Conservation (phyloP, 768 basidiomycete genomes). For the Termitomyces eurrhizus region DNA sequence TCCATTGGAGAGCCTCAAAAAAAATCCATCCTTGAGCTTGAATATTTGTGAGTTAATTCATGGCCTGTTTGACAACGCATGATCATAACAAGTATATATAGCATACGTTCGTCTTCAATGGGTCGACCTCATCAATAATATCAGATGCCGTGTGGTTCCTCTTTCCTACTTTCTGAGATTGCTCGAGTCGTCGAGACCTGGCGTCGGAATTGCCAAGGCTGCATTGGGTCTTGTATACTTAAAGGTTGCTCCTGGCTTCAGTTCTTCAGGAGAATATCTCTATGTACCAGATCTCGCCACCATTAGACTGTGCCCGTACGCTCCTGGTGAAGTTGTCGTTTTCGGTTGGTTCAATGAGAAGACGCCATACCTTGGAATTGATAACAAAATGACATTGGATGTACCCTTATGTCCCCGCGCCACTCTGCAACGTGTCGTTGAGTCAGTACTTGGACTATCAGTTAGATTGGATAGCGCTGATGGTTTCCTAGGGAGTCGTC, state of each 20-base stretch:
- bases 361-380: constrained; percentile 28
- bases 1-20: constrained; percentile 9
- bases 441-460: constrained; percentile 34
- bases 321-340: constrained; percentile 55
- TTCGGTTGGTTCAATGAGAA: constrained; percentile 72
- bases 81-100: neutral
- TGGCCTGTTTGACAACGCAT: neutral
- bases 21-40: constrained; percentile 10
- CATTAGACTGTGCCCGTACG: constrained; percentile 50
- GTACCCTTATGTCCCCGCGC: constrained; percentile 60
- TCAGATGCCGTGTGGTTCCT: constrained; percentile 59
- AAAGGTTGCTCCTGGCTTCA: constrained; percentile 40
- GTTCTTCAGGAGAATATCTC: constrained; percentile 53
- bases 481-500: constrained; percentile 25
- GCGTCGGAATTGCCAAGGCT: constrained; percentile 44
- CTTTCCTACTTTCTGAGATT: constrained; percentile 50
- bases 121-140: constrained; percentile 58
- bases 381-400: constrained; percentile 30
- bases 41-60: constrained; percentile 10
- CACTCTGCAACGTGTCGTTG: constrained; percentile 44
- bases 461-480: neutral
- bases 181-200: constrained; percentile 47
- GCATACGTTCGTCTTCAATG: constrained; percentile 60
- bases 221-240: constrained; percentile 50
- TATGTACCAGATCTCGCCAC: constrained; percentile 55